Evolutionary conservation across 257 asterid species (phyloP), one percentile per base, ranked within the genome.

Genomic region (Leptodermis oblonga): DNA sequence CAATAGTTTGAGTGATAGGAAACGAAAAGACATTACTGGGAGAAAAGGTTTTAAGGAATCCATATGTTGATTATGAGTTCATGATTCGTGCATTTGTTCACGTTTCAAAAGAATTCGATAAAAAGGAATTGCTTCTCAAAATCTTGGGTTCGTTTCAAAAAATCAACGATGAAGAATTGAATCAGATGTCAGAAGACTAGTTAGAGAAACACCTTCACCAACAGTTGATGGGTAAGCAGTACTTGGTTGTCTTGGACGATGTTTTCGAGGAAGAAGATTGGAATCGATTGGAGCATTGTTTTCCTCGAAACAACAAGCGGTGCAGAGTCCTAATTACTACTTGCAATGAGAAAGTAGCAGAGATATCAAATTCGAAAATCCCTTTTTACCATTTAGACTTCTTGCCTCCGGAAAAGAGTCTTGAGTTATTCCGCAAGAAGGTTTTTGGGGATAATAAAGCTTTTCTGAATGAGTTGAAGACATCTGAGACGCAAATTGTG

Each of bases 11-110:
- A 0, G 59, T 74, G 73, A 31, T 54, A 11, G 73, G 78, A 18
- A 41, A 56, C 49, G 92, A 88, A 20, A 81, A 86, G 77, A 84
- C 90, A 33, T 84, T 88, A 0, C 54, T 84, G 45, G 92, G 88
- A 18, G 81, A 73, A 37, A 82, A 80, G 86, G 70, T 84, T 2
- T 84, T 75, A 4, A 78, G 81, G 39, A 83, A 80, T 45, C 76
- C 76, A 17, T 46, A 10, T 1, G 74, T 79, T 6, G 80, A 74
- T 33, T 82, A 65, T 7, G 39, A 3, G 39, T 34, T 34, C 39
- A 34, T 34, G 39, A 34, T 34, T 34, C 39, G 39, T 34, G 39
- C 78, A 0, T 86, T 86, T 86, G 82, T 79, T 34, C 73, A 76
- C 28, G 78, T 84, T 67, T 82, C 92, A 39, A 81, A 82, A 66